phyloP scores from a whole-genome alignment of 2,329 filamentous ascomycete genomes.

The Leptographium wingfieldii region DNA sequence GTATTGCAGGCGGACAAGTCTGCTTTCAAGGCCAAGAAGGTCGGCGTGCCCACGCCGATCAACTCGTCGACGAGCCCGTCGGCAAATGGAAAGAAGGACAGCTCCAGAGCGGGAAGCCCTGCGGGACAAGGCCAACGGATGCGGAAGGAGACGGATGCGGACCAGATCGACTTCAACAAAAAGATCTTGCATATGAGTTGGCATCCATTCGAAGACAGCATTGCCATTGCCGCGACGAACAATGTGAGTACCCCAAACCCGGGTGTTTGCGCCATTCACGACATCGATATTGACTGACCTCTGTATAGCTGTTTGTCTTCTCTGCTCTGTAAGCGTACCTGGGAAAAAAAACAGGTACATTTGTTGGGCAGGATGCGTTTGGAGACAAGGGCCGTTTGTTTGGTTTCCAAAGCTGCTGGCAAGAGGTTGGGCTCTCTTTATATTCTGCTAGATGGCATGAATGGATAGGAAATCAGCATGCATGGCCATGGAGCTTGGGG shows the following conservation, averaged over 20 bases:
- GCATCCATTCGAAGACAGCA: slow-evolving; percentile 99
- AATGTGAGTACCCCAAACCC: slow-evolving; percentile 58
- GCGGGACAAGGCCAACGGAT: slow-evolving; percentile 80
- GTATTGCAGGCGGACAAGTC: slow-evolving; percentile 97
- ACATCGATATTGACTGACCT: background rate
- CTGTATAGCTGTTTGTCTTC: slow-evolving; percentile 3
- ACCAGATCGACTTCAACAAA: slow-evolving; percentile 99
- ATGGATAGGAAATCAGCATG: slow-evolving; percentile 1
- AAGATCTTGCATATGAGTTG: slow-evolving; percentile 99
- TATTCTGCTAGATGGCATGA: background rate
- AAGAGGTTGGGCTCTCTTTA: background rate
- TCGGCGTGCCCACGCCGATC: slow-evolving; percentile 94
- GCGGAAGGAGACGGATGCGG: slow-evolving; percentile 97
- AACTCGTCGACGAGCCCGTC: slow-evolving; percentile 67
- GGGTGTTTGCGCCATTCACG: background rate
- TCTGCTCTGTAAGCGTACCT: slow-evolving; percentile 1
- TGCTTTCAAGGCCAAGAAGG: slow-evolving; percentile 99
- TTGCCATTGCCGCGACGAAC: slow-evolving; percentile 97
- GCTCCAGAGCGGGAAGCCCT: slow-evolving; percentile 79
- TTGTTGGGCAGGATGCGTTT: background rate
- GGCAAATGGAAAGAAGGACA: slow-evolving; percentile 71
- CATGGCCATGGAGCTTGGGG: background rate
- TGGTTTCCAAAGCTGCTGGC: background rate
- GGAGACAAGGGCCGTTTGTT: background rate
- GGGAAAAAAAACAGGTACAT: background rate